Evolutionary conservation across 371 early-diverging fungal genomes (phyloP).

Genomic region (Coemansia sp.): DNA sequence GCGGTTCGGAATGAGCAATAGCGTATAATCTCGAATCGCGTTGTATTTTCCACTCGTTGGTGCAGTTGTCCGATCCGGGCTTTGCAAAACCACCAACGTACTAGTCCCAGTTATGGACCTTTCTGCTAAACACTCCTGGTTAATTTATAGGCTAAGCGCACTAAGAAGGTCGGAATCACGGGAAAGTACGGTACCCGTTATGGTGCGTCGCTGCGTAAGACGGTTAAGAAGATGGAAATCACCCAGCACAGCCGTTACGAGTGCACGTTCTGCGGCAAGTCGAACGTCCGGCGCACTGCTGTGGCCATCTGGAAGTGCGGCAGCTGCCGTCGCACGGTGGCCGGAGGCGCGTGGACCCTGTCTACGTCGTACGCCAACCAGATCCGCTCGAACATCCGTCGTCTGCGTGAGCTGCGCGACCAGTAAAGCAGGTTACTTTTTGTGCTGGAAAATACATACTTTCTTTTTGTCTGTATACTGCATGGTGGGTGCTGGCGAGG

Average conservation of each 20-base stretch:
- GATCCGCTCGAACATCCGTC: constrained; percentile 92
- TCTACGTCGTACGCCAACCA: constrained; percentile 91
- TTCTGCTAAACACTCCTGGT: neutral
- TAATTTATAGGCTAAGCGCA: constrained; percentile 83
- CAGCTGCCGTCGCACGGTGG: constrained; percentile 94
- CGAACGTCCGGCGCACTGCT: constrained; percentile 92
- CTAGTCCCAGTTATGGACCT: no score
- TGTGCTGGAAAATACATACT: no score
- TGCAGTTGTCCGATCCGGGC: neutral
- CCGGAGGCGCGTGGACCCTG: constrained; percentile 99
- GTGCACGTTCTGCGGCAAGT: constrained; percentile 98
- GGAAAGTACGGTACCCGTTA: constrained; percentile 99
- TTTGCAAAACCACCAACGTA: neutral
- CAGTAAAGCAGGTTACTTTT: constrained; percentile 58
- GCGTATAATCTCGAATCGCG: neutral
- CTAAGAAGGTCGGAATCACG: constrained; percentile 99
- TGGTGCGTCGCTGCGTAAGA: constrained; percentile 99
- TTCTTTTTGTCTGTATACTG: no score
- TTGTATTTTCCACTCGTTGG: neutral
- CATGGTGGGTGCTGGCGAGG: no score
- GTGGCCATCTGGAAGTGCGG: constrained; percentile 99
- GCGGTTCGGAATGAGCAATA: neutral
- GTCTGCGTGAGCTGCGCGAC: constrained; percentile 94
- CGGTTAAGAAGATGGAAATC: constrained; percentile 99
- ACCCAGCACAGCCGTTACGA: constrained; percentile 99